Percentiles rank a stretch among this genome's conserved stretches.
Conservation (phyloP, 495 filamentous ascomycete genomes). For the Aspergillus egyptiacus region DNA sequence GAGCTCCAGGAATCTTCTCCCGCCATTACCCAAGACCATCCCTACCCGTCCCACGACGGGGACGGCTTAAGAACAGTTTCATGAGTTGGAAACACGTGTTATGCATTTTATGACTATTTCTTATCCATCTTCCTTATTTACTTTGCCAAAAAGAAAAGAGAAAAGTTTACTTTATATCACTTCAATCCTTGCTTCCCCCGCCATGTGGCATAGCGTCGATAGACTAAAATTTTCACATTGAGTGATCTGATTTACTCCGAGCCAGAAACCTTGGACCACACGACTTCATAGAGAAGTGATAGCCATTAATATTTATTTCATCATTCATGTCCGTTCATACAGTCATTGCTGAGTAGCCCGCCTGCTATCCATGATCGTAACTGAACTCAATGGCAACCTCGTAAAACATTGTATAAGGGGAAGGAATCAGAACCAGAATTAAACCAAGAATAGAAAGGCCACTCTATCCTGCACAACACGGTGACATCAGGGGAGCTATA, state of each 20-base stretch:
- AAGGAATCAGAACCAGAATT: neutral
- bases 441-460: neutral
- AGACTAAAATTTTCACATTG: conserved; percentile 3
- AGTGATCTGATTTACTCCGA: neutral
- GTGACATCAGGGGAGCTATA: neutral
- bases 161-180: neutral
- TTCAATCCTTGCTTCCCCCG: neutral
- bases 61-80: conserved; percentile 1
- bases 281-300: neutral
- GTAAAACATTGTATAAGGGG: conserved; percentile 3
- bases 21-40: conserved; percentile 33
- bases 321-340: conserved; percentile 9
- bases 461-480: neutral
- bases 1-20: conserved; percentile 38
- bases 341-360: conserved; percentile 5
- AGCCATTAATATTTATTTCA: neutral
- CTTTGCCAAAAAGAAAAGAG: neutral
- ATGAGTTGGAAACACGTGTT: neutral
- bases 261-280: neutral
- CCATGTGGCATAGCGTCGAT: conserved; percentile 7
- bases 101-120: neutral
- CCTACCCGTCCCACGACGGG: conserved; percentile 26
- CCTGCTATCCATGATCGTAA: neutral
- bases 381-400: neutral
- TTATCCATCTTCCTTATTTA: neutral